Base-by-base conservation (phyloP, 1,284 basidiomycete genomes). In the Phellopilus nigrolimitatus region DNA sequence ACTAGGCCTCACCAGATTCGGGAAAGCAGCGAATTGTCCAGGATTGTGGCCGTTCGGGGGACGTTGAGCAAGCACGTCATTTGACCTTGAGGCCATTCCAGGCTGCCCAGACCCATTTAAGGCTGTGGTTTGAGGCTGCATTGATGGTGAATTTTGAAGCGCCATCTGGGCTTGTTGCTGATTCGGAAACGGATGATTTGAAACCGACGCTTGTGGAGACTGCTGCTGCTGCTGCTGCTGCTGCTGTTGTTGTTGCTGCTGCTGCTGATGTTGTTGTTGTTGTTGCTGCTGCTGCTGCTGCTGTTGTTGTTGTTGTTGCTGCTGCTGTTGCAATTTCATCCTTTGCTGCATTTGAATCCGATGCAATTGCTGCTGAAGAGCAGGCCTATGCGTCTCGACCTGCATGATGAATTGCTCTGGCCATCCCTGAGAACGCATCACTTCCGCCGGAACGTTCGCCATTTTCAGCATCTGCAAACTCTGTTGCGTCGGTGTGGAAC, bases 301-400 rank as follows among this genome's bases (percentile, higher is more conserved):
- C 24, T 37, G 42, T 40, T 19, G 38, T 10, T 40, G 17, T 4
- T 24, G 38, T 33, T 51, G 41, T 28, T 27, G 21, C 13, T 48
- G 33, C 12, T 21, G 17, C 46, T 24, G 19, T 24, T 40, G 27
- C 17, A 15, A 9, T 25, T 45, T 15, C 56, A 57, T 50, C 4
- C 25, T 57, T 13, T 40, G 65, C 56, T 4, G 51, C 19, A 30
- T 65, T 28, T 31, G 44, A 64, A 38, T 57, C 57, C 42, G 15
- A 28, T 10, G 31, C 55, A 36, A 51, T 4, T 38, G 22, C 62
- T 65, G 27, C 56, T 62, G 46, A 58, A 30, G 48, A 51, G 66
- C 62, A 2, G 70, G 33, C 37, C 86, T 77, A 61, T 83, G 61
- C 3, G 57, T 57, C 56, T 88, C 86, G 34, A 89, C 74, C 51